Conservation (phyloP, 2,329 filamentous ascomycete species). For the Fusarium nygamai region DNA sequence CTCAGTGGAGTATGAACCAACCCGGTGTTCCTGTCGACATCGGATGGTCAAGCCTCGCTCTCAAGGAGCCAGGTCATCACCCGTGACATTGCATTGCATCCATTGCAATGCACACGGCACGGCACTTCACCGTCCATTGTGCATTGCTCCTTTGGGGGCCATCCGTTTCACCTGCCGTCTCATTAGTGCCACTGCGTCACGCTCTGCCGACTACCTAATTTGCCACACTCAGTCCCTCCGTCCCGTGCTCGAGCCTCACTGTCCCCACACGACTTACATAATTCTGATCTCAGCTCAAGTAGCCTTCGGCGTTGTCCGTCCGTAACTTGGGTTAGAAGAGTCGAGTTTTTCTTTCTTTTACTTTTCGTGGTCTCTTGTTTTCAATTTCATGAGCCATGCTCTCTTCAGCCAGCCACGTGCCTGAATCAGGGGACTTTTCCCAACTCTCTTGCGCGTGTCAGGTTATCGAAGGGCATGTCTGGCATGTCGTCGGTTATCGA, state of each 20-base stretch:
- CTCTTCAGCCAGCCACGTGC: constrained; percentile 5
- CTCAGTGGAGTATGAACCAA: not conserved
- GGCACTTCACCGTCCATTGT: not conserved
- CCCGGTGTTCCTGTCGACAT: not conserved
- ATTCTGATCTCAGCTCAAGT: constrained; percentile 32
- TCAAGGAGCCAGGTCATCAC: not conserved
- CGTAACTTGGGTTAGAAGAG: constrained; percentile 8
- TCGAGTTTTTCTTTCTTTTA: constrained; percentile 6
- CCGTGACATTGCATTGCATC: not conserved
- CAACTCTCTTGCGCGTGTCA: constrained; percentile 5
- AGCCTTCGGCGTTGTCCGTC: constrained; percentile 38
- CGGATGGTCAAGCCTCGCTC: not conserved
- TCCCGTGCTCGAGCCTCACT: constrained; percentile 6
- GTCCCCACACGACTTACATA: constrained; percentile 25
- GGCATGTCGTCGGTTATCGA: not conserved
- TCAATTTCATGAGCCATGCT: not conserved
- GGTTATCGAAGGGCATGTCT: constrained; percentile 4
- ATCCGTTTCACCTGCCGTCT: not conserved
- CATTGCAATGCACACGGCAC: not conserved
- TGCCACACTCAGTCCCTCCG: constrained; percentile 26
- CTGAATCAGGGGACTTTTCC: constrained; percentile 7
- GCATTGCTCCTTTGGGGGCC: not conserved
- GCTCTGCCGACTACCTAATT: constrained; percentile 19
- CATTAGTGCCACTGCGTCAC: constrained; percentile 24
- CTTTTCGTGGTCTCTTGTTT: constrained; percentile 1